Evolutionary conservation across 768 basidiomycete genomes (phyloP).

Genomic region (Trametes gibbosa): DNA sequence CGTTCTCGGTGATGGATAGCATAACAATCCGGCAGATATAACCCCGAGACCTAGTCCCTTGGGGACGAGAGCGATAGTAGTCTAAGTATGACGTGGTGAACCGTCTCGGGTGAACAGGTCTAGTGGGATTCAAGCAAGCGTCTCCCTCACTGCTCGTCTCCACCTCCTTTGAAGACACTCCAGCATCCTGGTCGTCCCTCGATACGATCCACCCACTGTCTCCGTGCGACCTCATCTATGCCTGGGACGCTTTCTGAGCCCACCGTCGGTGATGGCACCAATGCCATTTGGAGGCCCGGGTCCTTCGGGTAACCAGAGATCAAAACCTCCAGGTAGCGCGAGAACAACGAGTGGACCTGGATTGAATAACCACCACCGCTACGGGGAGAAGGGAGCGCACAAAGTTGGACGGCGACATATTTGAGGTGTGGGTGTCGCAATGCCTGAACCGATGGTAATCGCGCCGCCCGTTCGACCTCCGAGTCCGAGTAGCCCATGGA

Average conservation of each 20-base stretch:
- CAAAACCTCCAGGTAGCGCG: neutral
- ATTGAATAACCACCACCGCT: no score
- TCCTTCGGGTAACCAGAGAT: neutral
- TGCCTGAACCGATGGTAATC: no score
- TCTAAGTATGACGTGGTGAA: no score
- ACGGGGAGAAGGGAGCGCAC: no score
- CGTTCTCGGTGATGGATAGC: no score
- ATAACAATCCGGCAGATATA: no score
- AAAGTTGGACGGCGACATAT: neutral
- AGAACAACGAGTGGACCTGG: no score
- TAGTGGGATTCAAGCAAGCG: no score
- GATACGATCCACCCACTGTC: neutral
- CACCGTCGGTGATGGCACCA: neutral
- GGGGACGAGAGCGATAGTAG: no score
- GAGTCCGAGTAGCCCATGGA: neutral
- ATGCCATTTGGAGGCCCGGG: neutral
- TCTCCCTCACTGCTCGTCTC: neutral
- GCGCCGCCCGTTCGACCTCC: no score
- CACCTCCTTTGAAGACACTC: neutral
- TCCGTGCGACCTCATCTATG: neutral
- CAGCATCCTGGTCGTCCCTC: neutral
- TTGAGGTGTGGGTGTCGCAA: neutral
- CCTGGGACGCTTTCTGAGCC: neutral
- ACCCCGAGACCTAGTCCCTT: no score
- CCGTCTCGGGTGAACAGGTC: no score